Conservation (phyloP, 192 early-diverging fungal genomes). For the Coemansia javaensis region DNA sequence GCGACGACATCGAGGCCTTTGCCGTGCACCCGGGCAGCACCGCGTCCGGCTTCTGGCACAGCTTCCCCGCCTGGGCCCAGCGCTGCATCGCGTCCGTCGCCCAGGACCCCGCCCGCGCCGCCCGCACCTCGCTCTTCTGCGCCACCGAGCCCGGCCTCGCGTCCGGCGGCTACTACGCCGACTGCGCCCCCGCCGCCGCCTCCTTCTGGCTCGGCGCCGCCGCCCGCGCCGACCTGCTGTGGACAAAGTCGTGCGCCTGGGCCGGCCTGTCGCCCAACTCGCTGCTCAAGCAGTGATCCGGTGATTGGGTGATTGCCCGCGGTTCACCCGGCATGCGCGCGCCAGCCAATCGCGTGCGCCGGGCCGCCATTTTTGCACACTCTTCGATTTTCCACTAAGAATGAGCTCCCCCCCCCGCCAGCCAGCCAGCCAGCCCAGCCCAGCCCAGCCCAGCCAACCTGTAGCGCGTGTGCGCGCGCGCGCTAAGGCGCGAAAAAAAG, state of each 20-base stretch:
- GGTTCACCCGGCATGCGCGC: neutral
- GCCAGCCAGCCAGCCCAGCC: neutral
- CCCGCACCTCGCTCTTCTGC: constrained; percentile 42
- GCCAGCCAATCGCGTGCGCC: constrained; percentile 14
- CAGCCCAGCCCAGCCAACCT: too few species aligned
- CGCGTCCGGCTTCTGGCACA: constrained; percentile 35
- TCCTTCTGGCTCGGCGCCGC: constrained; percentile 30
- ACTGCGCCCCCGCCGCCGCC: constrained; percentile 20
- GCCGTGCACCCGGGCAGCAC: constrained; percentile 49
- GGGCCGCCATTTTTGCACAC: constrained; percentile 13
- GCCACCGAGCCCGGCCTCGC: constrained; percentile 24
- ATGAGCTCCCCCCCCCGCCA: neutral
- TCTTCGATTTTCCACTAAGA: constrained; percentile 24
- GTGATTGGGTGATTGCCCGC: neutral
- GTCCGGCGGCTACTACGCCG: constrained; percentile 44
- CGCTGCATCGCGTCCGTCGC: constrained; percentile 31
- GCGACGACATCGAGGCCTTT: constrained; percentile 2
- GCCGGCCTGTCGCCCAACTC: constrained; percentile 29
- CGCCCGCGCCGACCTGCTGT: constrained; percentile 24
- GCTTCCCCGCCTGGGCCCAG: constrained; percentile 37
- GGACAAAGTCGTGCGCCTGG: constrained; percentile 45
- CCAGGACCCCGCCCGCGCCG: constrained; percentile 32
- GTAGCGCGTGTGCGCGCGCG: too few species aligned
- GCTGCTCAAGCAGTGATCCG: neutral
- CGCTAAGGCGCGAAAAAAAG: neutral